Evolutionary conservation across 139 green algal species (phyloP).

Genomic region (Diplosphaera chodatii): DNA sequence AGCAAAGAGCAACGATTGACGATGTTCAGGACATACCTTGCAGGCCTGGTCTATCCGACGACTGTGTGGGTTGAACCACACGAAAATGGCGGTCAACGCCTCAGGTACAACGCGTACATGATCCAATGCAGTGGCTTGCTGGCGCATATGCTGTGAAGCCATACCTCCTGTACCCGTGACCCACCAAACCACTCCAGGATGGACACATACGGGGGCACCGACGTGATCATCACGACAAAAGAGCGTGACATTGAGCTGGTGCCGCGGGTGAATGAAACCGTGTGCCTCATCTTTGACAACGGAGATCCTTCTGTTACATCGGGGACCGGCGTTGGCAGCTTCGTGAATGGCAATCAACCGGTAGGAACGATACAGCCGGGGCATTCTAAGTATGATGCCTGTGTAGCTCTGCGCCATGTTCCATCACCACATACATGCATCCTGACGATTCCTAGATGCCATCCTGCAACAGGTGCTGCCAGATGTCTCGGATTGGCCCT

Average conservation of each 20-base stretch:
- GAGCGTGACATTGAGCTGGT: neutral
- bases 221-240: slow-evolving; percentile 18
- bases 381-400: too few species aligned
- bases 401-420: too few species aligned
- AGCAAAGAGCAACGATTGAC: too few species aligned
- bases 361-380: too few species aligned
- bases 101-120: neutral
- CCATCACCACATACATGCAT: too few species aligned
- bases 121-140: too few species aligned
- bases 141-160: too few species aligned
- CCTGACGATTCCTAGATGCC: too few species aligned
- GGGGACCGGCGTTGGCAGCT: neutral
- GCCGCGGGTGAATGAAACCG: neutral
- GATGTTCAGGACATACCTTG: too few species aligned
- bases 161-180: too few species aligned
- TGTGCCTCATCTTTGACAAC: neutral
- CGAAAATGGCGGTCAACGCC: neutral
- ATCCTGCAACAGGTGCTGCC: slow-evolving; percentile 1
- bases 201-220: slow-evolving; percentile 16
- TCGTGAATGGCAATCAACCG: neutral
- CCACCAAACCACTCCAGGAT: too few species aligned
- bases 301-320: neutral
- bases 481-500: neutral
- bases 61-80: neutral
- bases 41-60: neutral